These are phyloP conservation scores for Castanea sativa DNA, from an alignment of 306 rosid genomes.

Conservation along the genomic window DNA sequence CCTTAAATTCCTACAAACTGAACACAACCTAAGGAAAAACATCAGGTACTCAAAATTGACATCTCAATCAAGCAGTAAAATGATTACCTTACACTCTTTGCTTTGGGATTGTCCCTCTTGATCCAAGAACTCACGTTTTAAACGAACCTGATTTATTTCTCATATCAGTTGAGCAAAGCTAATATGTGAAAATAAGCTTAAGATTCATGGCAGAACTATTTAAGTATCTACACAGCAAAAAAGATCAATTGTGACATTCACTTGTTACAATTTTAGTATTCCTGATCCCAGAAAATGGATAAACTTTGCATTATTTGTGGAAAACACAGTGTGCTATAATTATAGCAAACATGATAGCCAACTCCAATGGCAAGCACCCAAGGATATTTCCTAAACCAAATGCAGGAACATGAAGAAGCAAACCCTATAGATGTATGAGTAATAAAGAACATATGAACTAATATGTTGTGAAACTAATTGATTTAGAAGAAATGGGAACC, in stretches of 20 bases:
- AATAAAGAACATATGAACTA: too few relatives aligned
- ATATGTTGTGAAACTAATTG: not conserved
- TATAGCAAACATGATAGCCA: not conserved
- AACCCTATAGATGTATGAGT: not conserved
- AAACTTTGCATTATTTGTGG: not conserved
- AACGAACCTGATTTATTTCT: constrained; percentile 62
- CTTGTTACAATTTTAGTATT: not conserved
- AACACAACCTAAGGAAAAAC: not conserved
- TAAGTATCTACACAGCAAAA: constrained; percentile 1
- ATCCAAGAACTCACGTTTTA: constrained; percentile 90
- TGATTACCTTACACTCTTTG: constrained; percentile 49
- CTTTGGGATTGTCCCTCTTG: constrained; percentile 48
- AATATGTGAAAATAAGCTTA: constrained; percentile 7
- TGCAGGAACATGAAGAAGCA: not conserved
- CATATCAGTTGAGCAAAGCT: constrained; percentile 25
- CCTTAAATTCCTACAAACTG: too few relatives aligned
- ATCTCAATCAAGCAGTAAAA: constrained; percentile 15
- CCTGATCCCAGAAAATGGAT: not conserved
- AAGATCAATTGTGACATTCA: not conserved
- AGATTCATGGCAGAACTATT: constrained; percentile 10
- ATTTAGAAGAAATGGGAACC: not conserved
- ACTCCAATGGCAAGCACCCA: not conserved
- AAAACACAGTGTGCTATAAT: not conserved
- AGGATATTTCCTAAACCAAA: not conserved
- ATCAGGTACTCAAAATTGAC: not conserved